Percentiles rank a stretch among this genome's conserved stretches.
phyloP scores from a whole-genome alignment of 1,284 basidiomycete species.

The Puccinia polysora region DNA sequence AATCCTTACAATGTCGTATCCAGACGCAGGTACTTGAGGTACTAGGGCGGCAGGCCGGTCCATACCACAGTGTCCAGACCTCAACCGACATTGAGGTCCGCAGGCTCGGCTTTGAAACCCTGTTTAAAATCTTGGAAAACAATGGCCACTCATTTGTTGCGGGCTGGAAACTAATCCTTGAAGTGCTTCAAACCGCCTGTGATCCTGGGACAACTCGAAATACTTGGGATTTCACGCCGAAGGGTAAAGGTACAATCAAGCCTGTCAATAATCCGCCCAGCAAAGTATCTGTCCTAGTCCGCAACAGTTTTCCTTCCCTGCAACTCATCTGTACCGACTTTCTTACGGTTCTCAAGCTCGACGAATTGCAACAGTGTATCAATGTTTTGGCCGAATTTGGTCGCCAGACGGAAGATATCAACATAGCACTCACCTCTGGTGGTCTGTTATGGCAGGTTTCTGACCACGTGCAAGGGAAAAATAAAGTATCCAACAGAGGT shows the following conservation, averaged over 20 bases:
- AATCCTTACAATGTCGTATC: constrained; percentile 61
- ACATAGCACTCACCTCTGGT: constrained; percentile 87
- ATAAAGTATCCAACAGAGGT: constrained; percentile 64
- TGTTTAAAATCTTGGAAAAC: constrained; percentile 81
- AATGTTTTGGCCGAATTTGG: constrained; percentile 83
- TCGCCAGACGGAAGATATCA: constrained; percentile 78
- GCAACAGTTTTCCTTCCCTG: constrained; percentile 87
- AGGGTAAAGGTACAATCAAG: constrained; percentile 19
- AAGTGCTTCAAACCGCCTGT: constrained; percentile 75
- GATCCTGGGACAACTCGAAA: constrained; percentile 11
- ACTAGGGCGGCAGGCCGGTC: constrained; percentile 71
- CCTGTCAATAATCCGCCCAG: not conserved
- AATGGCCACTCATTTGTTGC: constrained; percentile 82
- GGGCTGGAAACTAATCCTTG: constrained; percentile 89
- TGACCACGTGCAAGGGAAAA: constrained; percentile 68
- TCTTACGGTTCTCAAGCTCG: constrained; percentile 70
- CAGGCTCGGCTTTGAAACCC: constrained; percentile 75
- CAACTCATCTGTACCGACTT: constrained; percentile 87
- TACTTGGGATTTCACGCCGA: not conserved
- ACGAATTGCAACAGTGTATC: constrained; percentile 80
- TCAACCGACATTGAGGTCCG: constrained; percentile 64
- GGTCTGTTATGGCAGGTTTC: constrained; percentile 87
- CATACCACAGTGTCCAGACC: constrained; percentile 55
- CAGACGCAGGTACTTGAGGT: constrained; percentile 78
- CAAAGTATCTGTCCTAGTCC: constrained; percentile 59